A percentile compares a stretch with the other conserved stretches of the same genome.
These are phyloP conservation scores for Candida fluviatilis DNA, from an alignment of 805 yeast species.

Conservation along the genomic window DNA sequence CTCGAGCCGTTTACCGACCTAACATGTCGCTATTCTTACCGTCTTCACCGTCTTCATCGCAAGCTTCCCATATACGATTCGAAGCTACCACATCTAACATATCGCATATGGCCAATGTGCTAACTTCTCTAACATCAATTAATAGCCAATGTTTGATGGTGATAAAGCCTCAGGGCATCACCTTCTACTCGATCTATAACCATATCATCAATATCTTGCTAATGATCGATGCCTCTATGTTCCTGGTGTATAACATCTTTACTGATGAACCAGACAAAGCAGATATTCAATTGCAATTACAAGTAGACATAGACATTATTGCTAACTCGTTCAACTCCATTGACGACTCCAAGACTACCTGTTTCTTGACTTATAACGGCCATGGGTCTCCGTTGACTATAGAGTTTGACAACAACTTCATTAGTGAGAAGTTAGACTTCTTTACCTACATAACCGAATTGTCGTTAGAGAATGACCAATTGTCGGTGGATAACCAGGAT, in stretches of 20 bases:
- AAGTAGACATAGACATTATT: constrained; percentile 33
- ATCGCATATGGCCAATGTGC: constrained; percentile 33
- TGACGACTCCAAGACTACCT: constrained; percentile 13
- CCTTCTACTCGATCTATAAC: constrained; percentile 32
- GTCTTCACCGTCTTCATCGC: background rate
- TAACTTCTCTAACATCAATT: constrained; percentile 28
- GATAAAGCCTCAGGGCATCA: constrained; percentile 28
- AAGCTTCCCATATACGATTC: constrained; percentile 14
- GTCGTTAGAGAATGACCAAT: constrained; percentile 12
- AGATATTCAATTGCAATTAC: constrained; percentile 18
- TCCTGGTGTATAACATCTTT: constrained; percentile 23
- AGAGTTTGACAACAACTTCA: constrained; percentile 38
- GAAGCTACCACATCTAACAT: constrained; percentile 36
- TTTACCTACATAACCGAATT: constrained; percentile 26
- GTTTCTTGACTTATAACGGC: constrained; percentile 35
- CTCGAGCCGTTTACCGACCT: too few species aligned
- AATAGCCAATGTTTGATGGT: constrained; percentile 32
- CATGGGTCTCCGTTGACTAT: constrained; percentile 36
- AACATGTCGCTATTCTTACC: constrained; percentile 3
- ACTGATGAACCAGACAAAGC: constrained; percentile 4
- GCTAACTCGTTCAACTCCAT: constrained; percentile 29
- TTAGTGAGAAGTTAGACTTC: constrained; percentile 40
- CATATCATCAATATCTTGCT: constrained; percentile 33
- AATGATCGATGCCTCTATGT: constrained; percentile 34
- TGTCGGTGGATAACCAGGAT: constrained; percentile 23